These are phyloP conservation scores for Coniochaeta sp. DNA, from an alignment of 2,329 filamentous ascomycete species.

Conservation along the genomic window DNA sequence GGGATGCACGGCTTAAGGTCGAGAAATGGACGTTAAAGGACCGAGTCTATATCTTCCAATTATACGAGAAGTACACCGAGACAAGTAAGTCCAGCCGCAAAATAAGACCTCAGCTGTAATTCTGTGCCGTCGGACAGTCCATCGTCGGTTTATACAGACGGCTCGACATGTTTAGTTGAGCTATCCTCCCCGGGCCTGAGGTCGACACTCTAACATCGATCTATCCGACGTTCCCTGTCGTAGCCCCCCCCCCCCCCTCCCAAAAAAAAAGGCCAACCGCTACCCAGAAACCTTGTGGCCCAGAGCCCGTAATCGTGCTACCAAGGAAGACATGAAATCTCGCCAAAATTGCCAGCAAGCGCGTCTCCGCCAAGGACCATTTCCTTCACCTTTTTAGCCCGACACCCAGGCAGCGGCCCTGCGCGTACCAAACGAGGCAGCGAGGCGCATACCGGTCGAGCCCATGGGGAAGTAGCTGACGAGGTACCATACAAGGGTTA, in stretches of 20 bases:
- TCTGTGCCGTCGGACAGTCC: not conserved
- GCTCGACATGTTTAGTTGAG: not conserved
- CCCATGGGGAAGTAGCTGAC: conserved; percentile 99
- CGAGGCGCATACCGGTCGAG: conserved; percentile 76
- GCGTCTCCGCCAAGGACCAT: not conserved
- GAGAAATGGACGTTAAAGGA: not conserved
- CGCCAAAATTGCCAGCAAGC: not conserved
- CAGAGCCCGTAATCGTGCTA: not conserved
- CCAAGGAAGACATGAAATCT: not conserved
- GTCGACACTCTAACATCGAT: not conserved
- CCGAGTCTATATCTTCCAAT: not conserved
- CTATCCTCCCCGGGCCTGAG: no score
- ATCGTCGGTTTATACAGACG: no score
- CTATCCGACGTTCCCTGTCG: not conserved
- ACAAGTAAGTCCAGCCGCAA: not conserved
- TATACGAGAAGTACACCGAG: not conserved
- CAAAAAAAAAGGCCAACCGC: no score
- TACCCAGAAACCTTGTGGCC: not conserved
- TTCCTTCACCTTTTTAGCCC: conserved; percentile 37
- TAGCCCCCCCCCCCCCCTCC: no score
- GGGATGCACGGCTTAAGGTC: not conserved
- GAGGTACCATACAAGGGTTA: conserved; percentile 83
- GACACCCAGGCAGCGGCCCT: conserved; percentile 85
- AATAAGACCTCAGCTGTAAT: not conserved
- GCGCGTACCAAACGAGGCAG: conserved; percentile 77